Conservation (phyloP, 176 grass and related monocot genomes). For the Secale cereale region DNA sequence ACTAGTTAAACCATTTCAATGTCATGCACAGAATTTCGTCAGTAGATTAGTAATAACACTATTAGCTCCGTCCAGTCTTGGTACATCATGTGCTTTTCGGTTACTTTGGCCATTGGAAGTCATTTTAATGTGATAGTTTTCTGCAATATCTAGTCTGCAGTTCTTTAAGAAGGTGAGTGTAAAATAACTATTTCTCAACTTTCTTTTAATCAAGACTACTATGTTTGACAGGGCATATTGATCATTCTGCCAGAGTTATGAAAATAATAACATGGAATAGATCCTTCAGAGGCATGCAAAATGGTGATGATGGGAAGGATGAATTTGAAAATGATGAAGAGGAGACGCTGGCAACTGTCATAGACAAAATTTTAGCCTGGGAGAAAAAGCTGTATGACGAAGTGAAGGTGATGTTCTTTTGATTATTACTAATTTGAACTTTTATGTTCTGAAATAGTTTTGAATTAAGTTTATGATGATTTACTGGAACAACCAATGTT, state of each 20-base stretch:
- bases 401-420: conserved; percentile 70
- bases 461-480: neutral
- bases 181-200: conserved; percentile 1
- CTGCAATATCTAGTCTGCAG: neutral
- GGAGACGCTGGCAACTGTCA: conserved; percentile 85
- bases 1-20: neutral
- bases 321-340: conserved; percentile 89
- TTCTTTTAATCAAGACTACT: conserved; percentile 14
- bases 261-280: conserved; percentile 99
- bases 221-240: conserved; percentile 80
- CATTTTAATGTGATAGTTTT: neutral
- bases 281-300: conserved; percentile 86
- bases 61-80: neutral
- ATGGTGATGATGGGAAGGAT: conserved; percentile 76
- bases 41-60: neutral
- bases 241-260: conserved; percentile 98
- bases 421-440: neutral
- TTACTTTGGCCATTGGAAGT: neutral
- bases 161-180: neutral
- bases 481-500: neutral
- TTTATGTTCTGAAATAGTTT: neutral
- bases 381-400: conserved; percentile 99
- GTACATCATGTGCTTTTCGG: neutral
- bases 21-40: neutral
- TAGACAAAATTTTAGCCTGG: conserved; percentile 98